Conservation (phyloP, 108 stramenopile genomes). For the Schizochytrium sp. region DNA sequence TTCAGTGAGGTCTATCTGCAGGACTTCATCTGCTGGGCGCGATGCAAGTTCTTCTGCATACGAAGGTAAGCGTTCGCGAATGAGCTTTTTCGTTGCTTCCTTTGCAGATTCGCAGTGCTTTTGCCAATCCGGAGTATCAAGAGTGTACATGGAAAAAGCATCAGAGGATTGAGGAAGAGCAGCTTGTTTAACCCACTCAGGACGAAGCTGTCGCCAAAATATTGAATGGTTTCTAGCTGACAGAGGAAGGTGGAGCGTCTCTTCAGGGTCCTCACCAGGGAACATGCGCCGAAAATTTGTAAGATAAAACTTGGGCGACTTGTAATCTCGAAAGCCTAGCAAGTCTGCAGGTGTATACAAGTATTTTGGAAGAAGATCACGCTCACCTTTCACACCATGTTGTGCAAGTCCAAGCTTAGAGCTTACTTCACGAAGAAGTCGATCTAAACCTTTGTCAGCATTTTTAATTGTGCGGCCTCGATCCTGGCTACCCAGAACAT, state of each 20-base stretch:
- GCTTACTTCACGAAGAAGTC: constrained; percentile 15
- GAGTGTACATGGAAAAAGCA: constrained; percentile 67
- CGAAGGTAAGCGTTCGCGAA: constrained; percentile 67
- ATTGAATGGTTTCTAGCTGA: constrained; percentile 71
- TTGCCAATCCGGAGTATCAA: constrained; percentile 69
- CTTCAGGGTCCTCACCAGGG: constrained; percentile 71
- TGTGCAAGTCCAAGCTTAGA: constrained; percentile 62
- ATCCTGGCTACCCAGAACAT: constrained; percentile 72
- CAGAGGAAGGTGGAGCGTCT: constrained; percentile 71
- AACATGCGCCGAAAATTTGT: constrained; percentile 73
- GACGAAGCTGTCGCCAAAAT: constrained; percentile 76
- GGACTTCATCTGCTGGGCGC: neutral
- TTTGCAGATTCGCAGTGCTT: constrained; percentile 62
- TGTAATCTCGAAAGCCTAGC: constrained; percentile 64
- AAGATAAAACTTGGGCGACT: constrained; percentile 65
- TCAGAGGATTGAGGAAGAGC: constrained; percentile 69
- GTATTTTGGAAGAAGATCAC: constrained; percentile 64
- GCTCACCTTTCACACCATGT: constrained; percentile 68
- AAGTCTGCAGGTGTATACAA: constrained; percentile 58
- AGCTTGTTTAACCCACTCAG: constrained; percentile 72
- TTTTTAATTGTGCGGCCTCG: constrained; percentile 65
- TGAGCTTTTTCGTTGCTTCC: constrained; percentile 66
- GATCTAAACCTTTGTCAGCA: constrained; percentile 7
- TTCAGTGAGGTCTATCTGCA: constrained; percentile 68
- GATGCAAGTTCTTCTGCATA: constrained; percentile 70